These are phyloP conservation scores for Mycena sp. DNA, from an alignment of 1,284 basidiomycete genomes.

Conservation along the genomic window DNA sequence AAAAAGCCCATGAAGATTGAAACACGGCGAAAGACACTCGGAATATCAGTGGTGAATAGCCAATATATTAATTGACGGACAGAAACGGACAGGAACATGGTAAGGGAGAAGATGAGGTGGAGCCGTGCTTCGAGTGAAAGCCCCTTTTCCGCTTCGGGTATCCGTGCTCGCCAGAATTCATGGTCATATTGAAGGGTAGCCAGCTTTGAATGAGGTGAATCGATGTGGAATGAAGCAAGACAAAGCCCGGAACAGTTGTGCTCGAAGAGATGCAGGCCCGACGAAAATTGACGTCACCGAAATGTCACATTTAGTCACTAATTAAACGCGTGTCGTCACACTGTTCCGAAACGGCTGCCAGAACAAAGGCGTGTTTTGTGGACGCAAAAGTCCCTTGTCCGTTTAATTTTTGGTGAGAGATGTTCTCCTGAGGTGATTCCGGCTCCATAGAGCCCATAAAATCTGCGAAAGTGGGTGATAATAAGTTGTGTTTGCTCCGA, in stretches of 20 bases:
- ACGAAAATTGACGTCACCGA: neutral
- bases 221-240: neutral
- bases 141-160: neutral
- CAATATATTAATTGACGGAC: conserved; percentile 1
- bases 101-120: conserved; percentile 7
- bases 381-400: too few species aligned
- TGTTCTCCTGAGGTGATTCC: too few species aligned
- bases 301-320: too few species aligned
- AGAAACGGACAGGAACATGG: neutral
- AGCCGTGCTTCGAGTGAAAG: too few species aligned
- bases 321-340: too few species aligned
- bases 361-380: too few species aligned
- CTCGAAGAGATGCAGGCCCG: neutral
- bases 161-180: neutral
- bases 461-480: too few species aligned
- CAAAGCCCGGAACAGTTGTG: neutral
- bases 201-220: neutral
- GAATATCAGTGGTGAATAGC: conserved; percentile 5
- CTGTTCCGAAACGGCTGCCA: too few species aligned
- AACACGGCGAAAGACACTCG: neutral
- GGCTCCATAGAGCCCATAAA: too few species aligned
- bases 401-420: too few species aligned
- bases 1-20: too few species aligned
- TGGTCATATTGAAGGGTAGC: conserved; percentile 4
- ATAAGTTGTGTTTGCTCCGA: too few species aligned